Evolutionary conservation across 371 early-diverging fungal species (phyloP), one percentile per base, ranked within the genome.

Genomic region (Mortierella sp.): DNA sequence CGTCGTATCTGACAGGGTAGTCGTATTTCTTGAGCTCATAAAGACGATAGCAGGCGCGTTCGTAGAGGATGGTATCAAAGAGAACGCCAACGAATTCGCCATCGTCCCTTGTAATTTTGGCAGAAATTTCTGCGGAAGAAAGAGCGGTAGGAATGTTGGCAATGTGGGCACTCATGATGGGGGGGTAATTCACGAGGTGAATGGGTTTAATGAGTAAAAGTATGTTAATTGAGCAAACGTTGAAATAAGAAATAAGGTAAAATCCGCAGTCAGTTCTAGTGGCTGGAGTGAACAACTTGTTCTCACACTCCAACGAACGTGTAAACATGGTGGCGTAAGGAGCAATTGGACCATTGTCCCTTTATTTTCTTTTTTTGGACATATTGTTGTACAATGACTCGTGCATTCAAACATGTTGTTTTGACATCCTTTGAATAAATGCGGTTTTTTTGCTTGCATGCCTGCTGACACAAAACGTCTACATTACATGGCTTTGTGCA

Each of bases 1-100:
- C 69, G 20, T 69, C 66, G 35, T 77, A 77, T 24, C 58, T 63
- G 40, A 77, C 43, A 9, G 78, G 78, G 28, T 72, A 73, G 14
- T 77, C 78, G 22, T 58, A 63, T 43, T 69, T 72, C 20, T 73
- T 63, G 30, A 65, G 73, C 20, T 54, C 40, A 24, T 77, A 28
- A 39, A 77, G 55, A 14, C 78, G 78, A 28, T 77, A 30, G 59
- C 64, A 68, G 20, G 78, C 78, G 45, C 78, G 72, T 49, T 77
- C 78, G 35, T 72, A 77, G 24, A 77, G 69, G 30, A 77, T 69
- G 0, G 72, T 72, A 35, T 77, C 78, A 52, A 55, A 77, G 14
- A 77, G 70, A 51, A 26, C 26, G 5, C 78, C 78, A n/a, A 62
- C 73, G 49, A 77, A 77, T 6, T 72, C 78, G 18, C 65, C 69